These are phyloP conservation scores for Pugionium dolabratum DNA, from an alignment of 345 rosid genomes.

Conservation along the genomic window DNA sequence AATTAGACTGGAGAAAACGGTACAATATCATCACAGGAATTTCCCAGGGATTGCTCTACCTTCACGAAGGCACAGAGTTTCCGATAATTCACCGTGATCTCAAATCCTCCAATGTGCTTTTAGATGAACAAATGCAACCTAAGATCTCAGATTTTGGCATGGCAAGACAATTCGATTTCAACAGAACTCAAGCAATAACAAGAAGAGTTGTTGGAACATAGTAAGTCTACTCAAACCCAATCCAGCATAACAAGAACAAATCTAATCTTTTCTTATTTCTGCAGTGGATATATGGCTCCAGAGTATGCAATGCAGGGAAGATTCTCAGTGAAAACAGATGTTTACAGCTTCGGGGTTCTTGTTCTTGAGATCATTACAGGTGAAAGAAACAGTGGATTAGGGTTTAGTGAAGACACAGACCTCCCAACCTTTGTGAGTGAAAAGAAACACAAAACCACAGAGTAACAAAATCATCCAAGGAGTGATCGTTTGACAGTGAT, in stretches of 20 bases:
- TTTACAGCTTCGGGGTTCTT: conserved; percentile 32
- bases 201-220: conserved; percentile 35
- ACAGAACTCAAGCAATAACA: conserved; percentile 24
- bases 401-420: conserved; percentile 26
- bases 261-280: conserved; percentile 3
- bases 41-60: conserved; percentile 36
- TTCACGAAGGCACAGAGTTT: conserved; percentile 24
- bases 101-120: conserved; percentile 24
- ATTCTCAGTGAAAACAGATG: conserved; percentile 34
- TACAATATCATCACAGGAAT: conserved; percentile 32
- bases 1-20: conserved; percentile 16
- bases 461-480: neutral
- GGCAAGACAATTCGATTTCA: conserved; percentile 34
- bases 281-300: conserved; percentile 38
- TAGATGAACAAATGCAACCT: conserved; percentile 32
- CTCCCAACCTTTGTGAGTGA: conserved; percentile 34
- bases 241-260: neutral
- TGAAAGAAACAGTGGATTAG: conserved; percentile 21
- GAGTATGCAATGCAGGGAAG: conserved; percentile 36
- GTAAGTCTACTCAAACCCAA: conserved; percentile 24
- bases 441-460: neutral
- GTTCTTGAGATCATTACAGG: conserved; percentile 37
- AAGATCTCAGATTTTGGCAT: conserved; percentile 39
- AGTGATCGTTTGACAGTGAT: neutral
- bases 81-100: conserved; percentile 33